Evolutionary conservation across 1,284 basidiomycete species (phyloP).

Genomic region (Coniferiporia sulphurascens): DNA sequence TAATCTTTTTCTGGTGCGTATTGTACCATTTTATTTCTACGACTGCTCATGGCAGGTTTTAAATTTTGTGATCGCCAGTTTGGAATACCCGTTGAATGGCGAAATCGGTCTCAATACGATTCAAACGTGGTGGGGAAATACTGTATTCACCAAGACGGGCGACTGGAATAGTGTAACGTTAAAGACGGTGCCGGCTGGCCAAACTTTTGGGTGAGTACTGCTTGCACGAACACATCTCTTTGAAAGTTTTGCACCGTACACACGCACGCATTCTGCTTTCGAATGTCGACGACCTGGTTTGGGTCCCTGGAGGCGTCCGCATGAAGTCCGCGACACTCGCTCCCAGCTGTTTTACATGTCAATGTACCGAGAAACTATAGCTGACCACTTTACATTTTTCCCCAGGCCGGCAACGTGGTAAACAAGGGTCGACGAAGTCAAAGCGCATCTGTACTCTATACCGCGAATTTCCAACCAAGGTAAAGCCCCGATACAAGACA

Average conservation of each 20-base stretch:
- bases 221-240: not conserved
- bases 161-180: conserved; percentile 19
- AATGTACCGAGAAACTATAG: no score
- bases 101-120: conserved; percentile 24
- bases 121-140: conserved; percentile 28
- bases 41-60: conserved; percentile 8
- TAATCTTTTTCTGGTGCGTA: conserved; percentile 25
- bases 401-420: not conserved
- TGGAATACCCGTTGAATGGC: conserved; percentile 25
- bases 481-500: no score
- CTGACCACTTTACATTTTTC: not conserved
- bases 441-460: not conserved
- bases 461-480: not conserved
- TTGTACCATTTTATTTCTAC: not conserved
- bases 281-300: not conserved
- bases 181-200: not conserved
- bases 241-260: no score
- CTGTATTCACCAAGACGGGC: conserved; percentile 19
- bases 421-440: not conserved
- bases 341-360: no score
- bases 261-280: no score
- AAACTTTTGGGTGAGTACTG: not conserved
- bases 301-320: not conserved
- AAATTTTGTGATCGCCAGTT: no score
- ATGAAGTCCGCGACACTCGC: not conserved